These are phyloP conservation scores for Xerocomus brunneocitrinus DNA, from an alignment of 768 basidiomycete genomes.

Conservation along the genomic window DNA sequence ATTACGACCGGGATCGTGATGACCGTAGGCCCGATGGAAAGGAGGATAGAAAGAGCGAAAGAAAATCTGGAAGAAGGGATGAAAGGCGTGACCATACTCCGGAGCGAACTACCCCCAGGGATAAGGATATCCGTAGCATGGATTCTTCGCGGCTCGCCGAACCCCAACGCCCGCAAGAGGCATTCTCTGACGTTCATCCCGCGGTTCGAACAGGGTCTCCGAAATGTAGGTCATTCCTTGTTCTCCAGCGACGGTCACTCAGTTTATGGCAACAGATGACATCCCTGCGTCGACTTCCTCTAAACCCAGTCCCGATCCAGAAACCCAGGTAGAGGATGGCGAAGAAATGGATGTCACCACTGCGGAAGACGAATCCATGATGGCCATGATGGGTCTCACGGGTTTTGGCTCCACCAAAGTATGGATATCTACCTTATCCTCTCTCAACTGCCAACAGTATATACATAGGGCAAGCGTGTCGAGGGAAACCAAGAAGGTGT, in stretches of 20 bases:
- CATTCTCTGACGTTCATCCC: conserved; percentile 12
- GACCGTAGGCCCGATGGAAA: conserved; percentile 30
- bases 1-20: conserved; percentile 29
- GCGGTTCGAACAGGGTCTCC: conserved; percentile 9
- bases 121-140: conserved; percentile 26
- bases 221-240: conserved; percentile 10
- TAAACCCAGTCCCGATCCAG: conserved; percentile 39
- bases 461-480: conserved; percentile 66
- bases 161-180: conserved; percentile 17
- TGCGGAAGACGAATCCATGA: conserved; percentile 77
- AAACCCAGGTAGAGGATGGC: conserved; percentile 44
- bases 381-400: conserved; percentile 82
- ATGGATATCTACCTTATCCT: conserved; percentile 5
- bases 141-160: conserved; percentile 22
- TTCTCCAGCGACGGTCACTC: not conserved
- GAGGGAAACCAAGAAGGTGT: conserved; percentile 76
- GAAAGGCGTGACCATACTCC: conserved; percentile 39
- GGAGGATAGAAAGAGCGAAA: conserved; percentile 31
- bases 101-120: conserved; percentile 30
- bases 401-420: conserved; percentile 93
- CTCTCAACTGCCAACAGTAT: not conserved
- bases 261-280: conserved; percentile 5
- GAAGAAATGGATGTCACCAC: conserved; percentile 50
- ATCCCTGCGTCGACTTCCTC: conserved; percentile 7
- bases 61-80: conserved; percentile 31